phyloP scores from a whole-genome alignment of 2,329 filamentous ascomycete species.

The Calonectria henricotiae region DNA sequence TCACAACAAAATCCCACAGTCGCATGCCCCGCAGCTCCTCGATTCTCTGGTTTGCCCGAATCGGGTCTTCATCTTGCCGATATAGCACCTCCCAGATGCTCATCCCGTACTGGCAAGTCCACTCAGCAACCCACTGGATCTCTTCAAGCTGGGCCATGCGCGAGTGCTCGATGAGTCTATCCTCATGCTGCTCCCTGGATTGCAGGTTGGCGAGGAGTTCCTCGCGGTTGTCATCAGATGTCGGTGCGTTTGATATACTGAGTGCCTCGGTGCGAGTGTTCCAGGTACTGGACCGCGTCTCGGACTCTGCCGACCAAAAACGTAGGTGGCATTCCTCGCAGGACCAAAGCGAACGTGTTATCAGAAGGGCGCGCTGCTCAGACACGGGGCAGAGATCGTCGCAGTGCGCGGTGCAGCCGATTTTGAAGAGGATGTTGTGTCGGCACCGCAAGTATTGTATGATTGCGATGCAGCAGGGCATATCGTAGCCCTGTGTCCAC shows the following conservation, averaged over 20 bases:
- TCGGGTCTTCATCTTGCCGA: conserved; percentile 5
- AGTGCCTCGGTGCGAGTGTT: conserved; percentile 9
- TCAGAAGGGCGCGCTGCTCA: conserved; percentile 45
- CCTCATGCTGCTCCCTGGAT: conserved; percentile 32
- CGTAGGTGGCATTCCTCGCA: conserved; percentile 52
- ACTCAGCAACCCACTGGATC: conserved; percentile 51
- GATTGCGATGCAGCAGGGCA: conserved; percentile 55
- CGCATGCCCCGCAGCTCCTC: conserved; percentile 39
- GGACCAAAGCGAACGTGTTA: conserved; percentile 49
- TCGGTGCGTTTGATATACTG: background rate
- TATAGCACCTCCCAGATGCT: conserved; percentile 46
- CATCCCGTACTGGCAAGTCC: conserved; percentile 51
- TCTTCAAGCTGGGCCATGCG: conserved; percentile 46
- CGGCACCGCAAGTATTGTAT: conserved; percentile 49
- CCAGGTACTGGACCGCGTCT: conserved; percentile 38
- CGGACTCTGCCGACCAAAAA: conserved; percentile 28
- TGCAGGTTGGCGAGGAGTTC: conserved; percentile 31
- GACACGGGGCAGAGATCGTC: conserved; percentile 44
- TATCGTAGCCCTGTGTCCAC: conserved; percentile 32
- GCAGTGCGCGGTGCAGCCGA: conserved; percentile 53
- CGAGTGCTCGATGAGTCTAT: conserved; percentile 27
- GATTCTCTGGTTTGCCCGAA: conserved; percentile 36
- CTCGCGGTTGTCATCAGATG: background rate
- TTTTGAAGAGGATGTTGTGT: conserved; percentile 51
- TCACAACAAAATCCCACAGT: conserved; percentile 49